These are phyloP conservation scores for Raphanus sativus DNA, from an alignment of 345 rosid species.

Conservation along the genomic window DNA sequence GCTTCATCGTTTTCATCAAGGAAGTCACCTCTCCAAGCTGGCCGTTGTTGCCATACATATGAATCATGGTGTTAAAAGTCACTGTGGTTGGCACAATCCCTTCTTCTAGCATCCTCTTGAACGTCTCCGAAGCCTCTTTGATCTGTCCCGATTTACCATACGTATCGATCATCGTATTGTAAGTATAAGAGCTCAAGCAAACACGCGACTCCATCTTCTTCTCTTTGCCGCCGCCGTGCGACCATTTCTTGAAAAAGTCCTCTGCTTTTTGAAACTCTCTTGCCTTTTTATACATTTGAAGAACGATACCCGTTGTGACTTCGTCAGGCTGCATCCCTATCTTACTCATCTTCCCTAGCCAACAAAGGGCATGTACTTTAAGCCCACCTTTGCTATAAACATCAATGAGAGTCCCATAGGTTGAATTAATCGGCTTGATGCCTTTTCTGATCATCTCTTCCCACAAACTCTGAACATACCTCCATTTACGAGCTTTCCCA, in stretches of 20 bases:
- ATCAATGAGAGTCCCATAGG: slow-evolving; percentile 88
- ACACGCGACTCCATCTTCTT: slow-evolving; percentile 30
- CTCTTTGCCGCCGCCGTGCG: slow-evolving; percentile 44
- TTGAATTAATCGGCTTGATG: slow-evolving; percentile 65
- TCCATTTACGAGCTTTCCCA: slow-evolving; percentile 74
- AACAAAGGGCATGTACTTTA: slow-evolving; percentile 56
- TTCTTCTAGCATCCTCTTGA: slow-evolving; percentile 64
- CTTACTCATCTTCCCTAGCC: slow-evolving; percentile 77
- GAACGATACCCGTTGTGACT: slow-evolving; percentile 72
- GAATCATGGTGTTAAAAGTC: slow-evolving; percentile 87
- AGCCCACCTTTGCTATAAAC: slow-evolving; percentile 83
- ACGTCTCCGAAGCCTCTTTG: slow-evolving; percentile 67
- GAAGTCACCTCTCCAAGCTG: slow-evolving; percentile 60
- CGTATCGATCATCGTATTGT: slow-evolving; percentile 82
- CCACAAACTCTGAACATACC: slow-evolving; percentile 56
- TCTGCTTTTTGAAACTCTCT: slow-evolving; percentile 78
- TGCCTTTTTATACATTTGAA: slow-evolving; percentile 86
- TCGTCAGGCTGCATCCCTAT: slow-evolving; percentile 77
- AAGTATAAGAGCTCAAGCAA: slow-evolving; percentile 61
- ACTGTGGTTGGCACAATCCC: slow-evolving; percentile 77
- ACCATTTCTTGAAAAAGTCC: slow-evolving; percentile 80
- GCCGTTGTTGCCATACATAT: slow-evolving; percentile 73
- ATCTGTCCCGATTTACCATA: slow-evolving; percentile 81
- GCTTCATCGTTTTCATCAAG: slow-evolving; percentile 74
- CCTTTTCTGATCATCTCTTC: slow-evolving; percentile 58